phyloP scores from a whole-genome alignment of 176 grass and related monocot genomes.

The Miscanthus lutarioriparius region DNA sequence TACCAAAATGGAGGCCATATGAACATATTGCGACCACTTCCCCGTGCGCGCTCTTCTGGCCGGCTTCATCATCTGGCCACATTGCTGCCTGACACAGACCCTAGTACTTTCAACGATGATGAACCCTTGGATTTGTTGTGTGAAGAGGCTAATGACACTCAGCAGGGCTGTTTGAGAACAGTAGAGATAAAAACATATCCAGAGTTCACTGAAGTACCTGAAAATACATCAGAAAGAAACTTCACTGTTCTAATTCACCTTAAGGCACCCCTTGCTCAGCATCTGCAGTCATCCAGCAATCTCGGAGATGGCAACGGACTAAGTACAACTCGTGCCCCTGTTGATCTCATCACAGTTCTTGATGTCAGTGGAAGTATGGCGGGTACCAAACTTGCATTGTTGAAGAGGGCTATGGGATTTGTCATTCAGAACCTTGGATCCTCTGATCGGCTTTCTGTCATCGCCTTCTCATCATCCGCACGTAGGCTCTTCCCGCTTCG shows the following conservation, averaged over 20 bases:
- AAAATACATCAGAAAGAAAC: constrained; percentile 61
- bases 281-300: constrained; percentile 16
- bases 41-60: constrained; percentile 58
- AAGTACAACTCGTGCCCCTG: constrained; percentile 52
- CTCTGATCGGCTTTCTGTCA: constrained; percentile 74
- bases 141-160: constrained; percentile 29
- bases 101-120: constrained; percentile 67
- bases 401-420: constrained; percentile 97
- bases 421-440: constrained; percentile 94
- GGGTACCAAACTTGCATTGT: constrained; percentile 85
- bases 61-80: constrained; percentile 53
- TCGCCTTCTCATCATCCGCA: constrained; percentile 87
- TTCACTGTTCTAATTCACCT: constrained; percentile 87
- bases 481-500: constrained; percentile 79
- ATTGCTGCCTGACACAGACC: constrained; percentile 61
- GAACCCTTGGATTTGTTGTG: constrained; percentile 60
- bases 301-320: constrained; percentile 27
- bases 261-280: constrained; percentile 63
- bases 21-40: constrained; percentile 62
- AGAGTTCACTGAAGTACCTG: constrained; percentile 71
- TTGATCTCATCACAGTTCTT: constrained; percentile 94
- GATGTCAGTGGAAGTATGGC: constrained; percentile 98
- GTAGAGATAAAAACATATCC: constrained; percentile 81
- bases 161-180: constrained; percentile 49
- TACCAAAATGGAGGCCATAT: constrained; percentile 57